Evolutionary conservation across 2,329 filamentous ascomycete species (phyloP), one percentile per base, ranked within the genome.

Genomic region (Sarocladium kiliense): DNA sequence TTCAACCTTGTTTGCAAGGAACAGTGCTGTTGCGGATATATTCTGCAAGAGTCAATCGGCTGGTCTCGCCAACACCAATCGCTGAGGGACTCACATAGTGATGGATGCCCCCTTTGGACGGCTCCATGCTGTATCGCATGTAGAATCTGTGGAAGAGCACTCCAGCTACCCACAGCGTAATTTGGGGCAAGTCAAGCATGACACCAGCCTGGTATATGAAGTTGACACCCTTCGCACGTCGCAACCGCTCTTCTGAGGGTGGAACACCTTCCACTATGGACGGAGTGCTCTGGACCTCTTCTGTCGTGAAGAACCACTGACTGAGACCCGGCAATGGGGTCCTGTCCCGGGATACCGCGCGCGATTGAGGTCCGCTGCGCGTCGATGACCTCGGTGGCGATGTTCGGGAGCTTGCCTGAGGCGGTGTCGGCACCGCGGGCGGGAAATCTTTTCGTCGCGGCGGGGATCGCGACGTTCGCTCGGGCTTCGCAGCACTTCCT

Each of bases 91-190:
- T 73, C 73, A 95, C 89, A 67, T 96, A 97, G 63, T 96, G 92
- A 69, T 97, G 93, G 49, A 95, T 82, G 14, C 91, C 91, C 58
- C 80, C 80, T 59, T 85, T 88, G 64, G 87, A 82, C 63, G 86
- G 81, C 50, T 88, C 85, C 81, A 95, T 86, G 66, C 86, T 93
- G 66, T 80, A 85, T 59, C 91, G 86, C 91, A 97, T 97, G 68
- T 91, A 92, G 70, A 96, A 97, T 30, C 94, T 85, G 70, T 99
- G 93, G 69, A 99, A 92, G 75, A 96, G 97, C 42, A 96, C 88
- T 18, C 89, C 88, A 1, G 94, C 94, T 0, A 95, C 95, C 71
- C 89, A 92, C 41, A 99, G 78, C 0, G 94, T 97, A 55, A 94
- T 84, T 70, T 97, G 92, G 12, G 93, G 93, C 51, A 97, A 77